Conservation (phyloP, 306 rosid species). For the Glycine latifolia region DNA sequence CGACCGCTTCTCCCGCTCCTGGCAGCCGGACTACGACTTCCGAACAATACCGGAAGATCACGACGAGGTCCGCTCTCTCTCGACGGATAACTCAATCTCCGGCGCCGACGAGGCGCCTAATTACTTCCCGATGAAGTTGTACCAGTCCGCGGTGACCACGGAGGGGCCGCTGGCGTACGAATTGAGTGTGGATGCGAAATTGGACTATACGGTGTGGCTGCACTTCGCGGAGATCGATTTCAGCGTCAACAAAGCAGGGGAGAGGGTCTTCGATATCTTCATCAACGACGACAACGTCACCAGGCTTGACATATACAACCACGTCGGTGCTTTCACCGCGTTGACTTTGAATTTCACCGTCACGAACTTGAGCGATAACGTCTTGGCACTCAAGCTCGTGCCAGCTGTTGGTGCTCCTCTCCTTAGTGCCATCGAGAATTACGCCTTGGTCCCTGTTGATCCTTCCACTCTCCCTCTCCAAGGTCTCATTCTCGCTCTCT, state of each 20-base stretch:
- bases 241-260: slow-evolving; percentile 66
- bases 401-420: slow-evolving; percentile 70
- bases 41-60: slow-evolving; percentile 17
- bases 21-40: slow-evolving; percentile 71
- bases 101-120: slow-evolving; percentile 65
- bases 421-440: slow-evolving; percentile 83
- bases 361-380: slow-evolving; percentile 67
- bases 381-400: slow-evolving; percentile 62
- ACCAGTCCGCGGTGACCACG: slow-evolving; percentile 68
- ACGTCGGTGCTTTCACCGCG: slow-evolving; percentile 77
- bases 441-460: slow-evolving; percentile 82
- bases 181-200: slow-evolving; percentile 85
- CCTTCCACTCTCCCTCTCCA: slow-evolving; percentile 82
- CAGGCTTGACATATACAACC: slow-evolving; percentile 68
- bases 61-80: slow-evolving; percentile 9
- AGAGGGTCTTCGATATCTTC: slow-evolving; percentile 80
- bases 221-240: slow-evolving; percentile 90
- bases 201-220: slow-evolving; percentile 88
- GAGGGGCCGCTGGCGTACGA: slow-evolving; percentile 59
- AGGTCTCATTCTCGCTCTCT: slow-evolving; percentile 53
- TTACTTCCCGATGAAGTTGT: slow-evolving; percentile 79
- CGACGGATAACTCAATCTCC: slow-evolving; percentile 54
- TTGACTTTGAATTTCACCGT: slow-evolving; percentile 64
- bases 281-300: slow-evolving; percentile 66
- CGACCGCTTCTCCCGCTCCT: slow-evolving; percentile 79